Evolutionary conservation across 2,329 filamentous ascomycete genomes (phyloP).

Genomic region (Clonostachys chloroleuca): DNA sequence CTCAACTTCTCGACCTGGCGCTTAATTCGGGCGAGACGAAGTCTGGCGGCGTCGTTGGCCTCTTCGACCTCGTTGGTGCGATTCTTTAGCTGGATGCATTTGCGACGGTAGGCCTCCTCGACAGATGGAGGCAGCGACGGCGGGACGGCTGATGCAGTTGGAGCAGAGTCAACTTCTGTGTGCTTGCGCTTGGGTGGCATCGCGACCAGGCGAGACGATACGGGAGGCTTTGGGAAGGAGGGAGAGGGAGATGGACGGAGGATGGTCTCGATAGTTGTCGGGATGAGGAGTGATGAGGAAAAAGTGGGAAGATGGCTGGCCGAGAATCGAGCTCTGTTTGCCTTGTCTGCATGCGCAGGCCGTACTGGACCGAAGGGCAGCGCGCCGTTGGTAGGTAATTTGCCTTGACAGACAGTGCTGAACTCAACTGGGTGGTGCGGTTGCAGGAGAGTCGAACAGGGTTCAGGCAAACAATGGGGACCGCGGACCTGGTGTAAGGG

Average conservation of each 20-base stretch:
- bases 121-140: constrained; percentile 78
- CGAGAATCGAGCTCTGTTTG: too few relatives aligned
- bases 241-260: too few relatives aligned
- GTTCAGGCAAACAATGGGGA: too few relatives aligned
- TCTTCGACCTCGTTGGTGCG: constrained; percentile 89
- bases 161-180: constrained; percentile 26
- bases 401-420: too few relatives aligned
- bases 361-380: too few relatives aligned
- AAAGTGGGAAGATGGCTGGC: not conserved
- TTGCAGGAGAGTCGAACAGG: too few relatives aligned
- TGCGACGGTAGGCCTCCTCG: constrained; percentile 91
- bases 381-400: too few relatives aligned
- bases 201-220: too few relatives aligned
- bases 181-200: constrained; percentile 30
- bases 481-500: not conserved
- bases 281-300: not conserved
- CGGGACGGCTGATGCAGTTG: constrained; percentile 38
- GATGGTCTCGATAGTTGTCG: too few relatives aligned
- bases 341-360: too few relatives aligned
- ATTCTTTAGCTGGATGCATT: constrained; percentile 92
- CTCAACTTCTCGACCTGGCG: constrained; percentile 89
- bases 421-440: too few relatives aligned
- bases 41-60: constrained; percentile 78
- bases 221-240: too few relatives aligned
- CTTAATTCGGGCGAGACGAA: constrained; percentile 74